Evolutionary conservation across 164 flowering plant species (phyloP), one percentile per base, ranked within the genome.

Genomic region (grape (Vitis vinifera)): DNA sequence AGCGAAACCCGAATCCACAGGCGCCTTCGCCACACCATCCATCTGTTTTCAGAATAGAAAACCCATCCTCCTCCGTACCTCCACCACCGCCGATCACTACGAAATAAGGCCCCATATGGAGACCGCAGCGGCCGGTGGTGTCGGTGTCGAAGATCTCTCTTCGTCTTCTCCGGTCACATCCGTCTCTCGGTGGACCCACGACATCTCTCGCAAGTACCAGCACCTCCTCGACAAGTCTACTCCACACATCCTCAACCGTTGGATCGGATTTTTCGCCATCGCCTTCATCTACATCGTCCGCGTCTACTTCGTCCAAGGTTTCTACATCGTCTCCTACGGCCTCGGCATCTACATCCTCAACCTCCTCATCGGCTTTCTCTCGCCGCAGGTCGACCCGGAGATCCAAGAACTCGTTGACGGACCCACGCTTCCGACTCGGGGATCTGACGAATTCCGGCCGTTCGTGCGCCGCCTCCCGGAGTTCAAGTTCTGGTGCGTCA

Each of bases 321-420:
- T 84, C 75, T 85, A 85, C 83, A 76, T 88, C 78, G 73, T 88
- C 64, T 77, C 89, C 17, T 88, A 88, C 50, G 87, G 77, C 29
- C 81, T 88, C 8, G 92, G 89, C 30, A 88, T 86, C 68, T 86
- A 86, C 82, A 50, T 88, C 71, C 78, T 88, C 16, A 84, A 78
- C 53, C 85, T 86, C 37, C 80, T 88, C 59, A 86, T 88, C 49
- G 92, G 77, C 0, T 88, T 88, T 61, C 79, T 86, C 13, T 88
- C 92, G 10, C 92, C 92, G 55, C 85, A 84, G 80, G 86, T 79
- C 1, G 90, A 88, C 72, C 92, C 92, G 8, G 86, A 88, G 77
- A 71, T 77, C 47, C 76, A 73, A 9, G 81, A 69, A 16, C 48
- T 64, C 13, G 8, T 70, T 55, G 82, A 76, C 55, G 88, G 84